Evolutionary conservation across 257 asterid genomes (phyloP).

Genomic region (Anisodus acutangulus): DNA sequence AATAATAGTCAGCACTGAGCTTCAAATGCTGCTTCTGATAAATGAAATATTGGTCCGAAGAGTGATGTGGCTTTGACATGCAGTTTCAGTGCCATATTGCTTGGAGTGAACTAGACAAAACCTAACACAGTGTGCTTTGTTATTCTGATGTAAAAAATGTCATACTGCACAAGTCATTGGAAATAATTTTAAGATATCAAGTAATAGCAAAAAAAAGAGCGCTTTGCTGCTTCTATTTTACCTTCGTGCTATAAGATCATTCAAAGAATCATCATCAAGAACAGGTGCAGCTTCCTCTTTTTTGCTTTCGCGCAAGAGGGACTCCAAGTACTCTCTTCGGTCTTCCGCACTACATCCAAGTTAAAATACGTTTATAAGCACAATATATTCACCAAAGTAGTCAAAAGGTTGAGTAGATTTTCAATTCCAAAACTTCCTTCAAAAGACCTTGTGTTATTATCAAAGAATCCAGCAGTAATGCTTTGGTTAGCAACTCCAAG

Average conservation of each 20-base stretch:
- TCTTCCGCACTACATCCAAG: conserved; percentile 86
- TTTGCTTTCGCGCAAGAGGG: conserved; percentile 96
- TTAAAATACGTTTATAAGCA: conserved; percentile 31
- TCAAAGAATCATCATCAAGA: conserved; percentile 90
- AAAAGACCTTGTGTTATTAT: conserved; percentile 88
- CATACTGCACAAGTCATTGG: conserved; percentile 10
- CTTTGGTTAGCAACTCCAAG: conserved; percentile 99
- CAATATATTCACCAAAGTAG: not conserved
- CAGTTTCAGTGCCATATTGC: conserved; percentile 9
- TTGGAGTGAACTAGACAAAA: conserved; percentile 2
- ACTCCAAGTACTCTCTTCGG: conserved; percentile 97
- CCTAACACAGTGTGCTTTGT: not conserved
- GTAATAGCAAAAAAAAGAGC: conserved; percentile 25
- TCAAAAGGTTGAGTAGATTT: not conserved
- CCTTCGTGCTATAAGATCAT: conserved; percentile 97
- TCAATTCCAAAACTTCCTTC: conserved; percentile 28
- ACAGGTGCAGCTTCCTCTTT: conserved; percentile 96
- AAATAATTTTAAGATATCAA: conserved; percentile 13
- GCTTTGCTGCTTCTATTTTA: conserved; percentile 35
- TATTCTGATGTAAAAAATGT: not conserved
- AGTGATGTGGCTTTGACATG: conserved; percentile 20
- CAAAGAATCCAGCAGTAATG: conserved; percentile 99
- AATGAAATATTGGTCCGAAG: conserved; percentile 12
- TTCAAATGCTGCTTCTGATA: not conserved
- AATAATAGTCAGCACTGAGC: not conserved